Evolutionary conservation across 2,329 filamentous ascomycete species (phyloP).

Genomic region (Fusarium pininemorale): DNA sequence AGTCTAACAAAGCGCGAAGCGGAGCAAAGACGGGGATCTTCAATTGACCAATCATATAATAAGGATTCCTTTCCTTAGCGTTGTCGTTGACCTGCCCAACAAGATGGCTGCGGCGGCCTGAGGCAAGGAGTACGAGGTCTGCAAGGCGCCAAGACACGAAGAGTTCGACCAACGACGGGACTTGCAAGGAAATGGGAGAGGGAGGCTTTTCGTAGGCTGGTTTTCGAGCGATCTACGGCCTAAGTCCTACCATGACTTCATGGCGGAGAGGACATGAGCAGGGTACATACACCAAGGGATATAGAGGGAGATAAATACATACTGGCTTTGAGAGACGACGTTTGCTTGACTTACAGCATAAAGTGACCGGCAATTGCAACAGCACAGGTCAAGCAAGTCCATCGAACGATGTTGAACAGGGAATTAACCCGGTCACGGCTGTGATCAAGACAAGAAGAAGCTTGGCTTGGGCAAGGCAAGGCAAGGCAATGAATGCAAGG

Average conservation of each 20-base stretch:
- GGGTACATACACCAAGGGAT: neutral
- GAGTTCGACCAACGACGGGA: constrained; percentile 19
- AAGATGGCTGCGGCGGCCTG: constrained; percentile 13
- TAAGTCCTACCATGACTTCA: constrained; percentile 30
- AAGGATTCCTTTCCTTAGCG: neutral
- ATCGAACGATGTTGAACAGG: constrained; percentile 30
- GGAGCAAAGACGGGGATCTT: neutral
- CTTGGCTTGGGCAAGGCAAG: neutral
- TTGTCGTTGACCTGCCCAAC: neutral
- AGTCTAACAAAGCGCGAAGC: constrained; percentile 10
- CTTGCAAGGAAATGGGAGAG: constrained; percentile 30
- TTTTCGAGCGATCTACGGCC: constrained; percentile 23
- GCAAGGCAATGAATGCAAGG: constrained; percentile 1
- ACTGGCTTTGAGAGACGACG: neutral
- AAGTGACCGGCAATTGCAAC: constrained; percentile 5
- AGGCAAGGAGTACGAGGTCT: constrained; percentile 14
- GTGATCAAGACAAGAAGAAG: constrained; percentile 9
- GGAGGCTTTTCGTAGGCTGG: constrained; percentile 4
- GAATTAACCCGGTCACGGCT: constrained; percentile 27
- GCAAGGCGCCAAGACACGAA: constrained; percentile 17
- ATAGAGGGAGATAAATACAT: neutral
- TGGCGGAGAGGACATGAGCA: constrained; percentile 13
- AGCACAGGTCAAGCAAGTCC: neutral
- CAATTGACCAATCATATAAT: constrained; percentile 29
- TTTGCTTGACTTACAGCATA: neutral